phyloP scores from a whole-genome alignment of 352 stramenopile species.

The Phytophthora sp. region DNA sequence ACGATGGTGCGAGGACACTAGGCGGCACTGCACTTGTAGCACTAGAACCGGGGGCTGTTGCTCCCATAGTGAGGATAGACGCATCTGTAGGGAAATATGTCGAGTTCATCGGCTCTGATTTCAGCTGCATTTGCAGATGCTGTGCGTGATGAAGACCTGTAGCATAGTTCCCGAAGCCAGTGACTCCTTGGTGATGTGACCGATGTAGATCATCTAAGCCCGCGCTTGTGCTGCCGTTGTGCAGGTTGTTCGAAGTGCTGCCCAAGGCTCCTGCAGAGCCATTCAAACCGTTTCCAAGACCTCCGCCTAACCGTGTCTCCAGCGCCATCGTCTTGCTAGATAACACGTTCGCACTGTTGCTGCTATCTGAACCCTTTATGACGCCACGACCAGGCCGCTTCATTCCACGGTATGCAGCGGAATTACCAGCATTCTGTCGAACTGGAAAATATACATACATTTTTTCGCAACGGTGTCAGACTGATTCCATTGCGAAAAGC shows the following conservation, averaged over 20 bases:
- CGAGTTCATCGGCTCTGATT: slow-evolving; percentile 67
- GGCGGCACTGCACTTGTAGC: slow-evolving; percentile 23
- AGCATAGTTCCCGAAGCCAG: slow-evolving; percentile 16
- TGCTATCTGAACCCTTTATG: slow-evolving; percentile 60
- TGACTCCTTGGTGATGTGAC: slow-evolving; percentile 23
- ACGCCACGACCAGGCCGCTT: slow-evolving; percentile 62
- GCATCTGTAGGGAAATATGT: slow-evolving; percentile 74
- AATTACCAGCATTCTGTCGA: slow-evolving; percentile 65
- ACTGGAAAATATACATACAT: slow-evolving; percentile 39
- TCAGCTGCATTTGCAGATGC: slow-evolving; percentile 52
- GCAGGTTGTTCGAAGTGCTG: slow-evolving; percentile 24
- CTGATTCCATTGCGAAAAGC: not conserved
- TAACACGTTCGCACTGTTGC: slow-evolving; percentile 79
- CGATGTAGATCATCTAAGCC: slow-evolving; percentile 39
- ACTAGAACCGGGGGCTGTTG: slow-evolving; percentile 21
- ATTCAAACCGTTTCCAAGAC: slow-evolving; percentile 40
- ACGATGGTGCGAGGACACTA: slow-evolving; percentile 35
- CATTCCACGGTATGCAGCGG: slow-evolving; percentile 56
- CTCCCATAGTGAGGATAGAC: slow-evolving; percentile 63
- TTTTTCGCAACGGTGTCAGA: slow-evolving; percentile 11
- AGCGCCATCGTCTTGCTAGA: slow-evolving; percentile 74
- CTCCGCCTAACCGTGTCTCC: slow-evolving; percentile 65
- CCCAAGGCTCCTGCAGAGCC: slow-evolving; percentile 16
- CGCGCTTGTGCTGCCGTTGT: slow-evolving; percentile 18
- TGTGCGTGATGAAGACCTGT: slow-evolving; percentile 27